These are phyloP conservation scores for Gypsophila paniculata DNA, from an alignment of 179 eudicot genomes.

Conservation along the genomic window DNA sequence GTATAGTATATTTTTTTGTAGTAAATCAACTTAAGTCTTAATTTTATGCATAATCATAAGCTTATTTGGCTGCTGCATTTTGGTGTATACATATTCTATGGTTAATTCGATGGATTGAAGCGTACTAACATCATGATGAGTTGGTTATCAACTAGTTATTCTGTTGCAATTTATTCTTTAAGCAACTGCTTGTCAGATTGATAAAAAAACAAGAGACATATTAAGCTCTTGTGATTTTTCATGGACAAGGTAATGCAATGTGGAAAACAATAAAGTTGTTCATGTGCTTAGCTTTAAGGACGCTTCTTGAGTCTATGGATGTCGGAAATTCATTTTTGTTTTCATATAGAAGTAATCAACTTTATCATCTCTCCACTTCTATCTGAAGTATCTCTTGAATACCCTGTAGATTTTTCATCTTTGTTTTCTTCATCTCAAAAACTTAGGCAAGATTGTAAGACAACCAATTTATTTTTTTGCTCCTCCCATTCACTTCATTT, in stretches of 20 bases:
- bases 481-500: too few relatives aligned
- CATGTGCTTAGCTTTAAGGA: not conserved
- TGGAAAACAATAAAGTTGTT: not conserved
- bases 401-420: not conserved
- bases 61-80: not conserved
- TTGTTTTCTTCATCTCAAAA: too few relatives aligned
- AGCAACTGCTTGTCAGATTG: not conserved
- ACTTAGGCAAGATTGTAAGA: too few relatives aligned
- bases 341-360: not conserved
- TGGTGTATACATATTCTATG: not conserved
- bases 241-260: not conserved
- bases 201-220: not conserved
- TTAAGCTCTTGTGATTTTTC: not conserved
- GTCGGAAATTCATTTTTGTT: not conserved
- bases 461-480: too few relatives aligned
- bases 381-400: not conserved
- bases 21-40: not conserved
- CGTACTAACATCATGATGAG: too few relatives aligned
- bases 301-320: not conserved
- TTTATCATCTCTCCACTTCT: not conserved
- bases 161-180: not conserved
- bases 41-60: not conserved
- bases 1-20: constrained; percentile 32
- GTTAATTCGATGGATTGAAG: not conserved
- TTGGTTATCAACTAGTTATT: not conserved